Conservation (phyloP, 2,329 filamentous ascomycete species). For the Fusarium oligoseptatum region DNA sequence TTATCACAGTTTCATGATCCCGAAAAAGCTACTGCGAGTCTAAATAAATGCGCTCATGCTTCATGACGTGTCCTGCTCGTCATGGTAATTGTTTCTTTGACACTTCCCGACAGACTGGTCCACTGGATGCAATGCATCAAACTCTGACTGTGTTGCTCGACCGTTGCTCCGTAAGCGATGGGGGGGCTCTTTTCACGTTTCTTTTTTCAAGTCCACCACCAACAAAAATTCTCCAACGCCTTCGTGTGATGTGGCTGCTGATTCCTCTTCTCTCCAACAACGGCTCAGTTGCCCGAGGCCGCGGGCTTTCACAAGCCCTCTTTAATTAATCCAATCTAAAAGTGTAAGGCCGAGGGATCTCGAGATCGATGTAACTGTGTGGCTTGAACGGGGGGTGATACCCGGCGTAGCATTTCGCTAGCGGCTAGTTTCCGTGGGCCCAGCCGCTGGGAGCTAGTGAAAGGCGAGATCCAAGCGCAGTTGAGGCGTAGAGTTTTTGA, state of each 20-base stretch:
- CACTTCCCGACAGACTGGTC: background rate
- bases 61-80: constrained; percentile 2
- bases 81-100: background rate
- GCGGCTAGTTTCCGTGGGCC: background rate
- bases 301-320: background rate
- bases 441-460: background rate
- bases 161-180: background rate
- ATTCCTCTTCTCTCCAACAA: background rate
- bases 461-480: background rate
- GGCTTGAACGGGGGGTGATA: background rate
- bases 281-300: background rate
- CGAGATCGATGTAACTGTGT: background rate
- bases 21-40: background rate
- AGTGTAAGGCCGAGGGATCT: background rate
- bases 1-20: background rate
- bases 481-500: background rate
- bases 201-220: background rate
- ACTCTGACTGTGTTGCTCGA: background rate
- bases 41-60: background rate
- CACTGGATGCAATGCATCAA: background rate
- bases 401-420: constrained; percentile 1
- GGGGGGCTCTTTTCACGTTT: background rate
- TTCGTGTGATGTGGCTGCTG: background rate
- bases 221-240: background rate
- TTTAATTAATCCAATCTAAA: background rate